Evolutionary conservation across 108 stramenopile genomes (phyloP).

Genomic region (Cylindrotheca closterium): DNA sequence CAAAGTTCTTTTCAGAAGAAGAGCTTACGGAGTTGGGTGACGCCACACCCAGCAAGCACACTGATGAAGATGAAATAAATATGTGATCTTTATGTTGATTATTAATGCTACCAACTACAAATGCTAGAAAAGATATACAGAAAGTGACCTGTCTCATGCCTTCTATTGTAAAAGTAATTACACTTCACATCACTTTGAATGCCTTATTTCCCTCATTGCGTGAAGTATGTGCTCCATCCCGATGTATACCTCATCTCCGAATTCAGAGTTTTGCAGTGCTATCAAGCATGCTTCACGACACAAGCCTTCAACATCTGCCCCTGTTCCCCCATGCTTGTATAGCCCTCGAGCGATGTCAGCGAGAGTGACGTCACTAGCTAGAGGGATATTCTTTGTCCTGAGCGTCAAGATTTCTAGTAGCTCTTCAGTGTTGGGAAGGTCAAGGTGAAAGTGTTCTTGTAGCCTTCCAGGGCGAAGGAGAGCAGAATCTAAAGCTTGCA

Average conservation of each 20-base stretch:
- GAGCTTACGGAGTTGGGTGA: slow-evolving; percentile 82
- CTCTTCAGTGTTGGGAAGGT: slow-evolving; percentile 40
- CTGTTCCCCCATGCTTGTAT: slow-evolving; percentile 29
- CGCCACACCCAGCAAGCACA: slow-evolving; percentile 27
- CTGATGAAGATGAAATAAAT: slow-evolving; percentile 6
- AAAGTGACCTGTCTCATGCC: too few species aligned
- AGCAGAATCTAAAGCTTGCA: slow-evolving; percentile 89
- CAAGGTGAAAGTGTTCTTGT: slow-evolving; percentile 75
- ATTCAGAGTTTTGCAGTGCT: slow-evolving; percentile 6
- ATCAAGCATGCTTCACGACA: slow-evolving; percentile 65
- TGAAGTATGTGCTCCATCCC: too few species aligned
- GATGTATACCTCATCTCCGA: slow-evolving; percentile 3
- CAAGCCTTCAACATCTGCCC: slow-evolving; percentile 71
- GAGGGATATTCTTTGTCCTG: slow-evolving; percentile 29
- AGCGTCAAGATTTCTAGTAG: slow-evolving; percentile 51
- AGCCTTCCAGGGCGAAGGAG: slow-evolving; percentile 95
- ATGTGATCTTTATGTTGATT: not conserved
- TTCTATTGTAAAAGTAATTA: too few species aligned
- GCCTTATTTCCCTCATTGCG: too few species aligned
- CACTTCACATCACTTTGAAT: too few species aligned
- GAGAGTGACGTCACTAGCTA: slow-evolving; percentile 14
- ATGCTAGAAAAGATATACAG: not conserved
- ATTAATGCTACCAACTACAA: too few species aligned
- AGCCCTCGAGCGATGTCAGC: slow-evolving; percentile 31
- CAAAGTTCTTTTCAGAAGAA: slow-evolving; percentile 74